These are phyloP conservation scores for Phallus indusiatus DNA, from an alignment of 768 basidiomycete genomes.

Conservation along the genomic window DNA sequence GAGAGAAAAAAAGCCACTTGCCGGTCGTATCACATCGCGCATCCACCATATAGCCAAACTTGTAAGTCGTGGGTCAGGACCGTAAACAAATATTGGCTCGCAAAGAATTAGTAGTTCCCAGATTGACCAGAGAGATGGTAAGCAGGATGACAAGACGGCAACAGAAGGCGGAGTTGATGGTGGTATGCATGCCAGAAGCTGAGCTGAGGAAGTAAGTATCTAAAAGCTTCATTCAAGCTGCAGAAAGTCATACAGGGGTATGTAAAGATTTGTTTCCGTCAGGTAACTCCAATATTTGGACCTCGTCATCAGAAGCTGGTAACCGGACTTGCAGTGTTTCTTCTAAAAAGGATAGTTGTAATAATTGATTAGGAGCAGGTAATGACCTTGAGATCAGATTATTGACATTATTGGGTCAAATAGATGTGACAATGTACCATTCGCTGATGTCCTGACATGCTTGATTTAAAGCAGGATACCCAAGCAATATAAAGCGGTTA, in stretches of 20 bases:
- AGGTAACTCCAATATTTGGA: constrained; percentile 54
- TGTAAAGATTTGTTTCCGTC: constrained; percentile 41
- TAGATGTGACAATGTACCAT: constrained; percentile 47
- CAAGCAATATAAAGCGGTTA: constrained; percentile 63
- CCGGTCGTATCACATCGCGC: constrained; percentile 76
- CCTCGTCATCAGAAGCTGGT: constrained; percentile 58
- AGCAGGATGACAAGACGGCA: constrained; percentile 33
- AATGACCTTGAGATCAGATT: constrained; percentile 50
- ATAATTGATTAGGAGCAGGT: constrained; percentile 51
- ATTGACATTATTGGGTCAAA: constrained; percentile 6
- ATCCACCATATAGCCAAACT: constrained; percentile 93
- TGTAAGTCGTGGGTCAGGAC: constrained; percentile 66
- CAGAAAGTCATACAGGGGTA: constrained; percentile 32
- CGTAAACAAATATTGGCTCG: constrained; percentile 83
- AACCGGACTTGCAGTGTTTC: constrained; percentile 63
- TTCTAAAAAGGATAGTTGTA: constrained; percentile 82
- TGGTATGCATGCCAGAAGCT: constrained; percentile 63
- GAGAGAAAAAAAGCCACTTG: constrained; percentile 30
- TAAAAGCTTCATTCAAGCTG: neutral
- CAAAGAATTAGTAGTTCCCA: constrained; percentile 93
- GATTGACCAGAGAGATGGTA: constrained; percentile 32
- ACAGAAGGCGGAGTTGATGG: constrained; percentile 53
- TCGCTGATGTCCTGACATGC: constrained; percentile 78
- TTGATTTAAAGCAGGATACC: constrained; percentile 71
- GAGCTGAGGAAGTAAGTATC: neutral